phyloP scores from a whole-genome alignment of 78 protist species.

The Chrysochromulina parva region DNA sequence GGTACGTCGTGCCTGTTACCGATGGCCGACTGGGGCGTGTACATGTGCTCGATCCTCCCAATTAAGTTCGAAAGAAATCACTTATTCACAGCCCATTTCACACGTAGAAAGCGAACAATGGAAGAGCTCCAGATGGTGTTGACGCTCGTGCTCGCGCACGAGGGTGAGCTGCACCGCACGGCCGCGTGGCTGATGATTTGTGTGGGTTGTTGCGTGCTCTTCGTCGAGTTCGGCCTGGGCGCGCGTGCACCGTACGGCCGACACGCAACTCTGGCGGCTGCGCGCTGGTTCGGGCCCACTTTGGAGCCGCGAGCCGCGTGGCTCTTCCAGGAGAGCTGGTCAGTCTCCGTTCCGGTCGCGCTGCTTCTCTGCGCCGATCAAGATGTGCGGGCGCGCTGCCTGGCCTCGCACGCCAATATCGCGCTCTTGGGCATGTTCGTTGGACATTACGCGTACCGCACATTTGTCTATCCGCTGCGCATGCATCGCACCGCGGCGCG shows the following conservation, averaged over 20 bases:
- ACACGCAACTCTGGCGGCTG: not conserved
- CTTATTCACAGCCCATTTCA: too few relatives aligned
- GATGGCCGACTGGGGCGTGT: too few relatives aligned
- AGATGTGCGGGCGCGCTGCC: not conserved
- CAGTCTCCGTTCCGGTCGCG: not conserved
- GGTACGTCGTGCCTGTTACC: too few relatives aligned
- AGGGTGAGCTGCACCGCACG: not conserved
- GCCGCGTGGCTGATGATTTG: not conserved
- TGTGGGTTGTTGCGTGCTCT: not conserved
- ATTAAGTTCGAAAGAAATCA: too few relatives aligned
- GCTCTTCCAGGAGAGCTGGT: constrained; percentile 14
- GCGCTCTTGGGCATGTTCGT: not conserved
- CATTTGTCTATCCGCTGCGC: not conserved
- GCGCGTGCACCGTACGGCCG: not conserved
- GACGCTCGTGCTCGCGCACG: not conserved
- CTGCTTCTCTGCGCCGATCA: not conserved
- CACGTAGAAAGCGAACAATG: too few relatives aligned
- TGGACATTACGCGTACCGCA: not conserved
- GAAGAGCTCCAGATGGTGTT: too few relatives aligned
- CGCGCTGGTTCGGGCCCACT: not conserved
- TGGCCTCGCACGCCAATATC: not conserved
- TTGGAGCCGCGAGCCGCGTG: not conserved
- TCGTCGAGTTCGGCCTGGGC: not conserved
- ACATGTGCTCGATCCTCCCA: too few relatives aligned
- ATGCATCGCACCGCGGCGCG: not conserved